Base-by-base conservation (phyloP, 129 eudicot species). In the Flaveria trinervia region DNA sequence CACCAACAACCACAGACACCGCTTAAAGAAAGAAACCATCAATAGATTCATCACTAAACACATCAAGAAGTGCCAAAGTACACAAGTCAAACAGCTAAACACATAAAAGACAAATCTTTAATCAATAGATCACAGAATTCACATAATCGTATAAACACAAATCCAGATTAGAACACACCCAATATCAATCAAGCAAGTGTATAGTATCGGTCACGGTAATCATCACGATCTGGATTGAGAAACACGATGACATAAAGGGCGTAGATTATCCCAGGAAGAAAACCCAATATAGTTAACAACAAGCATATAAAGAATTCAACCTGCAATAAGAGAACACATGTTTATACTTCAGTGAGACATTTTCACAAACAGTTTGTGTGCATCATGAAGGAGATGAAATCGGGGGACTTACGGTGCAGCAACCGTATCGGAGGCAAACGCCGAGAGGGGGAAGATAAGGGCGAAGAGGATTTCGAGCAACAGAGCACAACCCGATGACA, bases 361-460 rank as follows among this genome's bases (percentile, higher is more conserved):
- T 45, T 60, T 43, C 18, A 65, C 79, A 17, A 66, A 77, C 85
- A 84, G 70, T 20, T 73, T 4, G 79, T 33, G 65, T 55, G 83
- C 74, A 55, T 54, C 20, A 50, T 36, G 36, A 61, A 49, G 7
- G 18, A 54, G 14, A 52, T 6, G 23, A 20, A 36, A 36, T 36
- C 70, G 59, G 26, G 76, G 60, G 80, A 18, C 86, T 81, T 84
- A 92, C 98, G 28, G 90, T 80, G 89, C 98, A 92, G 88, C 98
- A 90, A 55, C 98, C 98, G 73, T 88, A 87, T 14, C 98, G 76
- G 87, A 92, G 83, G 69, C 88, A 92, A 80, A 92, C 96, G 54
- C 96, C 98, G 73, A 92, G 82, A n/a, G 98, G 98, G 98, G 98
- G 39, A 92, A 82, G 33, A 92, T 51, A 85, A 92, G 85, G 20